These are phyloP conservation scores for Cymbopogon flexuosus DNA, from an alignment of 202 grass and related monocot genomes.

Conservation along the genomic window DNA sequence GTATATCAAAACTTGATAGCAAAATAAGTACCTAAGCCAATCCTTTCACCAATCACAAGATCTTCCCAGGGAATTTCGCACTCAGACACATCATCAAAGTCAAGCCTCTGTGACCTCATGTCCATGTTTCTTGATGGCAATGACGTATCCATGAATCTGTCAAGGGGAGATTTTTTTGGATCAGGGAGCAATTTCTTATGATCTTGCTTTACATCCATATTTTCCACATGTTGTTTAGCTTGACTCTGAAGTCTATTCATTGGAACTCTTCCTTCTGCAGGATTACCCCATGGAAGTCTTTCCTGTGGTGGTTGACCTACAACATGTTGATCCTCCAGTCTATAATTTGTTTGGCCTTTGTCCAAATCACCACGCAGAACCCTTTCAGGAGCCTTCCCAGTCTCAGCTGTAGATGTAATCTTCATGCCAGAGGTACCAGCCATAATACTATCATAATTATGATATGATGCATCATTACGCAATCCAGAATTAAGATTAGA, in stretches of 20 bases:
- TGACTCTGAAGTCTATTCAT: slow-evolving; percentile 40
- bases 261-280: slow-evolving; percentile 29
- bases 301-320: slow-evolving; percentile 41
- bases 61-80: slow-evolving; percentile 98
- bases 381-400: slow-evolving; percentile 45
- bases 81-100: slow-evolving; percentile 93
- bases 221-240: slow-evolving; percentile 33
- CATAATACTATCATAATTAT: slow-evolving; percentile 47
- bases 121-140: slow-evolving; percentile 47
- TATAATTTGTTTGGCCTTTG: slow-evolving; percentile 44
- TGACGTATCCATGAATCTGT: slow-evolving; percentile 58
- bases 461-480: slow-evolving; percentile 41
- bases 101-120: slow-evolving; percentile 59
- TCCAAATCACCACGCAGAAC: slow-evolving; percentile 31
- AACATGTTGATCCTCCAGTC: slow-evolving; percentile 34
- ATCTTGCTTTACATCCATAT: slow-evolving; percentile 39
- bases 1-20: slow-evolving; percentile 30
- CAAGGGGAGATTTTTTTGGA: slow-evolving; percentile 57
- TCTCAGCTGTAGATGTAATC: slow-evolving; percentile 36
- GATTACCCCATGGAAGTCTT: slow-evolving; percentile 42
- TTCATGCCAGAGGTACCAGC: slow-evolving; percentile 39
- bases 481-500: slow-evolving; percentile 46
- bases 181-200: slow-evolving; percentile 46
- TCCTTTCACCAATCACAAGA: slow-evolving; percentile 96
- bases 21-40: slow-evolving; percentile 87